Evolutionary conservation across 2,329 filamentous ascomycete species (phyloP).

Genomic region (Westerdykella sp.): DNA sequence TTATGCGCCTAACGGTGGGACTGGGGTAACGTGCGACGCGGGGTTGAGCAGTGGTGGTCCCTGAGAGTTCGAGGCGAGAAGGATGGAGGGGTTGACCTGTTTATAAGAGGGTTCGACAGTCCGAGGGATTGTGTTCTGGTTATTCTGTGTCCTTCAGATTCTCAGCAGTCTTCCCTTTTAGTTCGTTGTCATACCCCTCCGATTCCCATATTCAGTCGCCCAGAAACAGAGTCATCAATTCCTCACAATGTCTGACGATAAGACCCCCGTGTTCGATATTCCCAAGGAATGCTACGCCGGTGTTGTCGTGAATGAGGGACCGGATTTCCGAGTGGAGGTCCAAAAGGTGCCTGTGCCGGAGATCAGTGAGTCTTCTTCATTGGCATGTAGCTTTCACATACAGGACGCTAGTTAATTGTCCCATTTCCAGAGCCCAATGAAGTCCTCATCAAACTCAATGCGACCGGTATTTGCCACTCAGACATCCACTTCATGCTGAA

Average conservation of each 20-base stretch:
- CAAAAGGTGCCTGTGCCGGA: slow-evolving; percentile 40
- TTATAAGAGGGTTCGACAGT: too few relatives aligned
- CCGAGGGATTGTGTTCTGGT: too few relatives aligned
- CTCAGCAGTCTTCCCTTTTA: too few relatives aligned
- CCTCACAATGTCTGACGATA: slow-evolving; percentile 19
- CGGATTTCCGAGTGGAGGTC: slow-evolving; percentile 40
- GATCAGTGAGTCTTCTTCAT: slow-evolving; percentile 27
- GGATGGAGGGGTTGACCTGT: too few relatives aligned
- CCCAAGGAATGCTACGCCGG: slow-evolving; percentile 48
- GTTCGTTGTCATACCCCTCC: too few relatives aligned
- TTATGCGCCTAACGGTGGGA: too few relatives aligned
- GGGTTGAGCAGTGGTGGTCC: too few relatives aligned
- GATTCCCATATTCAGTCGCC: too few relatives aligned
- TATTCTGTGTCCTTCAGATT: too few relatives aligned
- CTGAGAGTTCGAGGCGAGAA: too few relatives aligned
- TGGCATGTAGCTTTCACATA: background rate
- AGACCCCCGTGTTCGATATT: slow-evolving; percentile 34
- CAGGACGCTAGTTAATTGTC: background rate
- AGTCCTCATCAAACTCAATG: slow-evolving; percentile 48
- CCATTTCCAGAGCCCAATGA: slow-evolving; percentile 41
- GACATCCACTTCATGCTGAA: slow-evolving; percentile 54
- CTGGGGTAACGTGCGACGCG: too few relatives aligned
- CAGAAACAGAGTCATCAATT: background rate
- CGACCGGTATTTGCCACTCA: slow-evolving; percentile 49
- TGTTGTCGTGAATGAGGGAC: slow-evolving; percentile 43